Evolutionary conservation across 83 land plant genomes (phyloP).

Genomic region (Thuja plicata): DNA sequence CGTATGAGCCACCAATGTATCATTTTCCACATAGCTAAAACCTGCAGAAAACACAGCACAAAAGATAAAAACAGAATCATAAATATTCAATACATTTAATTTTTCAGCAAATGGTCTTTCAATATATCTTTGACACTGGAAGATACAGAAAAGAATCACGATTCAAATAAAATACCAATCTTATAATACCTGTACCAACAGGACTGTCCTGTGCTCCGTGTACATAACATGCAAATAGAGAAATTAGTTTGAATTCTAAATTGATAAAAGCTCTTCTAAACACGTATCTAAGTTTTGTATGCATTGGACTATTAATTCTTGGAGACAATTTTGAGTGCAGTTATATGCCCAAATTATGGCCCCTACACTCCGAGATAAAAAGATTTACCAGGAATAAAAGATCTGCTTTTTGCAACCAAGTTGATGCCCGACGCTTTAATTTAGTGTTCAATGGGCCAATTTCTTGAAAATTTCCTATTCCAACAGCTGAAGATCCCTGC

Average conservation of each 20-base stretch:
- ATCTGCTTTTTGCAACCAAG: constrained; percentile 82
- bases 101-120: background rate
- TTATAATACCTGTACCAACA: constrained; percentile 75
- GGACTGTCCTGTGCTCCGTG: constrained; percentile 73
- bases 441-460: constrained; percentile 73
- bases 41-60: constrained; percentile 26
- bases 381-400: constrained; percentile 80
- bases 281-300: background rate
- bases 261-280: background rate
- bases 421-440: constrained; percentile 63
- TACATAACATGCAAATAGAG: background rate
- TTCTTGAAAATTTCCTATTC: constrained; percentile 82
- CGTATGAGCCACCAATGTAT: constrained; percentile 38
- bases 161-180: background rate
- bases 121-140: background rate
- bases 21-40: constrained; percentile 77
- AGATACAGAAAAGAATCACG: background rate
- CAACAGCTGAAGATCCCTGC: constrained; percentile 89
- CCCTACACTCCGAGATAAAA: background rate
- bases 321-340: background rate
- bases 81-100: background rate
- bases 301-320: background rate
- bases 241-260: constrained; percentile 3
- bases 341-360: background rate
- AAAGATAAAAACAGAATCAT: background rate